phyloP scores from a whole-genome alignment of 108 stramenopile species.

The Conticribra guillardii region DNA sequence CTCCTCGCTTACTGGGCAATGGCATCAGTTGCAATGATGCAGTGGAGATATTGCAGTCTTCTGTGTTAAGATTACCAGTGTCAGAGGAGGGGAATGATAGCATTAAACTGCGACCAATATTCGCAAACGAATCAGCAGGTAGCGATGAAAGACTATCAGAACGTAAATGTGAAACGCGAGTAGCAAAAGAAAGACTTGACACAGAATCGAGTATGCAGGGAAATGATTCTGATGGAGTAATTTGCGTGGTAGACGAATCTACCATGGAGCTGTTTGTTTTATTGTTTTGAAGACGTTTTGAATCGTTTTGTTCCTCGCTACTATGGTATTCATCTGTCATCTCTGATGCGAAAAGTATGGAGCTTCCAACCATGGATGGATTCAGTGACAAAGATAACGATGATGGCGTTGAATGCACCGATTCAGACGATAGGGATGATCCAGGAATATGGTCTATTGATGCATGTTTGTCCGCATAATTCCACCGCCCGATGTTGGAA shows the following conservation, averaged over 20 bases:
- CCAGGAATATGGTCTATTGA: neutral
- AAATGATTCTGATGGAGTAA: slow-evolving; percentile 15
- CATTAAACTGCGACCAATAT: slow-evolving; percentile 21
- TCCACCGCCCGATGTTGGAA: too few species aligned
- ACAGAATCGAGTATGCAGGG: slow-evolving; percentile 2
- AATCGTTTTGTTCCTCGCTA: too few species aligned
- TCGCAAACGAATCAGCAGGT: slow-evolving; percentile 16
- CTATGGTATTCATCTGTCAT: too few species aligned
- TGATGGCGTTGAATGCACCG: neutral
- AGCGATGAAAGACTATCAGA: neutral
- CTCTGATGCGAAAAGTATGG: neutral
- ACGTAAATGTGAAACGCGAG: too few species aligned
- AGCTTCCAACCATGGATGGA: slow-evolving; percentile 28
- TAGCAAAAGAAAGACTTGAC: too few species aligned
- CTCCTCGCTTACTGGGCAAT: too few species aligned
- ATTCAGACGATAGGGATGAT: neutral
- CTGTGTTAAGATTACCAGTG: too few species aligned
- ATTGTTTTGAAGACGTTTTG: too few species aligned
- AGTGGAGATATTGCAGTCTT: too few species aligned
- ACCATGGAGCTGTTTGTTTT: neutral
- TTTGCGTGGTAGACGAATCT: neutral
- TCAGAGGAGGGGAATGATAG: too few species aligned
- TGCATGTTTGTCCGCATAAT: too few species aligned
- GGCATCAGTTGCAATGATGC: slow-evolving; percentile 4
- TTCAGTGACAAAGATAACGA: slow-evolving; percentile 11